Base-by-base conservation (phyloP, 2,329 filamentous ascomycete genomes). In the Orbilia ellipsospora region DNA sequence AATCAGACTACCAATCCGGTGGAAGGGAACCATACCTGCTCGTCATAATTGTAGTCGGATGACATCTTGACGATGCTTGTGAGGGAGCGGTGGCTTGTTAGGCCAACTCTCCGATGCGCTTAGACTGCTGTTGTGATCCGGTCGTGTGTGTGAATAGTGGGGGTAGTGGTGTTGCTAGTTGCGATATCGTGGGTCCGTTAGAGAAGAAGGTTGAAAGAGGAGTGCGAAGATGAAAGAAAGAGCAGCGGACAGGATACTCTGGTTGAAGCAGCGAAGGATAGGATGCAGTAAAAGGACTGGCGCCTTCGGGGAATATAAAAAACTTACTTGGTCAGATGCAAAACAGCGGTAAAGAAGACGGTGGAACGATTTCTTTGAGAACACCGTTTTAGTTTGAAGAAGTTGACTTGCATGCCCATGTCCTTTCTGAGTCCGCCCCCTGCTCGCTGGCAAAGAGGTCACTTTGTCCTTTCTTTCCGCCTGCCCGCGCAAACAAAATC, bases 1-100 rank as follows among this genome's bases (percentile, higher is more conserved):
- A 12, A 10, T 26, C 31, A 48, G 79, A 77, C 80, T 77, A 15
- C 62, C 56, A 26, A 28, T 2, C 44, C 54, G 6, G 0, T 13
- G 45, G 23, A 23, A 23, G 10, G 31, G 50, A 15, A 16, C 44
- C 83, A 78, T 82, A 91, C 90, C 88, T 95, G 89, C 82, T 97
- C 92, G 88, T 99, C 95, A 85, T 99, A 99, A 81, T 92, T 96
- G 87, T 99, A 99, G 84, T 98, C 94, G 81, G 92, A 92, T 82
- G 90, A 94, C 89, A 95, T 95, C 83, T 85, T 90, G 84, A 80
- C 77, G 66, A 77, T 36, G 65, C 44, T 16, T 52, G 48, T 44
- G 28, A 61, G 55, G 54, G 72, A 69, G 64, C 23, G 48, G 55
- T 69, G 72, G 72, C 72, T 44, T 45, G 55, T 55, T 26, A 66